A percentile compares a stretch with the other conserved stretches of the same genome.
Conservation (phyloP, 768 basidiomycete genomes). For the Collybia mongolica region DNA sequence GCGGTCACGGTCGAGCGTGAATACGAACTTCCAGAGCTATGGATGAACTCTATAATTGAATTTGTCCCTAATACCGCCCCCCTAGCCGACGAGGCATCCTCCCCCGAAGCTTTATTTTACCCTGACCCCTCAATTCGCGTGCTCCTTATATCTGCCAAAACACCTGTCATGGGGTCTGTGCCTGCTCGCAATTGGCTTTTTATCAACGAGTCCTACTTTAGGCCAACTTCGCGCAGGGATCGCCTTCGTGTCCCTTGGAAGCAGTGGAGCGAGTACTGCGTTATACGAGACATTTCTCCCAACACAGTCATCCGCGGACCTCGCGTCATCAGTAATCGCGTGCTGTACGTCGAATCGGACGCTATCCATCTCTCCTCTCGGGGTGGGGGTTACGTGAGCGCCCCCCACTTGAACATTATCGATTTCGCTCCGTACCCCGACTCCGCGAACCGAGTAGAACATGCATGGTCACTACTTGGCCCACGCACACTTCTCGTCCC, state of each 20-base stretch:
- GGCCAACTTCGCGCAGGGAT: conserved; percentile 40
- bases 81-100: conserved; percentile 29
- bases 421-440: conserved; percentile 46
- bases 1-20: conserved; percentile 43
- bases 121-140: conserved; percentile 51
- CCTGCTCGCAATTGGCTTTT: conserved; percentile 48
- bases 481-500: conserved; percentile 38
- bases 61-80: conserved; percentile 49
- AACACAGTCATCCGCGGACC: conserved; percentile 35
- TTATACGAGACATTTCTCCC: conserved; percentile 39
- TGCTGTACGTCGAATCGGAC: conserved; percentile 45
- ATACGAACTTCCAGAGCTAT: conserved; percentile 56
- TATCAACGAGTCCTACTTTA: conserved; percentile 53
- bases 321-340: conserved; percentile 43
- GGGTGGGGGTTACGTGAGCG: conserved; percentile 8
- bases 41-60: conserved; percentile 44
- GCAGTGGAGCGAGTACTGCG: conserved; percentile 52
- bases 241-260: conserved; percentile 49
- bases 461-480: conserved; percentile 41
- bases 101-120: conserved; percentile 52
- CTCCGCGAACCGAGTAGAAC: conserved; percentile 22
- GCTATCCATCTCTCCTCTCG: conserved; percentile 15
- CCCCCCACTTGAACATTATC: conserved; percentile 35
- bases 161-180: conserved; percentile 22
- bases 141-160: conserved; percentile 45